A percentile compares a stretch with the other conserved stretches of the same genome.
These are phyloP conservation scores for Phycomyces blakesleeanus DNA, from an alignment of 192 early-diverging fungal species.

Conservation along the genomic window DNA sequence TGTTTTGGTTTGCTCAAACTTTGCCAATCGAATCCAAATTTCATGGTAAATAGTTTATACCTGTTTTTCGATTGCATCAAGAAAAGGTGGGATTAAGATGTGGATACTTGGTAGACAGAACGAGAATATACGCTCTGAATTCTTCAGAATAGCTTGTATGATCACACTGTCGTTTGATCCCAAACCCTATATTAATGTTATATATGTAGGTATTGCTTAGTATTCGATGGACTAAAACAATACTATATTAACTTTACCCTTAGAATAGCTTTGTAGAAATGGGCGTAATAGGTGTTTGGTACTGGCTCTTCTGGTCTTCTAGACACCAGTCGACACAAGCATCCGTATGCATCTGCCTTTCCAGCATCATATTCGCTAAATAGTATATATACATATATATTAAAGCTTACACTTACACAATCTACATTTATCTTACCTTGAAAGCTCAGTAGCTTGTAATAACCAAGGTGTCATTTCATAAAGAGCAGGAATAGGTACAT, in stretches of 20 bases:
- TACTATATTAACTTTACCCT: slow-evolving; percentile 43
- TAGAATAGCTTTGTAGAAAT: slow-evolving; percentile 69
- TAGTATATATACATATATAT: no score
- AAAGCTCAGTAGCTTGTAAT: slow-evolving; percentile 64
- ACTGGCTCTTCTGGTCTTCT: slow-evolving; percentile 65
- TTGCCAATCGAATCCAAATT: neutral
- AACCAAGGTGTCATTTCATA: slow-evolving; percentile 78
- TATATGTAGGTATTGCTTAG: neutral
- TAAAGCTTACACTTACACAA: no score
- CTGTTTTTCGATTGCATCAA: slow-evolving; percentile 58
- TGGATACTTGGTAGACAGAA: slow-evolving; percentile 63
- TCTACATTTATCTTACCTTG: slow-evolving; percentile 38
- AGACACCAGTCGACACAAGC: slow-evolving; percentile 75
- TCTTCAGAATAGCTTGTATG: slow-evolving; percentile 62
- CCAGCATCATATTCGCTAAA: slow-evolving; percentile 61
- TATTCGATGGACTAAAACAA: neutral
- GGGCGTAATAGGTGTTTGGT: slow-evolving; percentile 49
- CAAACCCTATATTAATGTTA: slow-evolving; percentile 45
- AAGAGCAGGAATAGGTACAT: slow-evolving; percentile 57
- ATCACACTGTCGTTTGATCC: slow-evolving; percentile 51
- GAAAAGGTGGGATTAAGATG: slow-evolving; percentile 60
- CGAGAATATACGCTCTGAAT: slow-evolving; percentile 65
- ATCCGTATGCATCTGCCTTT: slow-evolving; percentile 60
- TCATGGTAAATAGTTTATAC: slow-evolving; percentile 26
- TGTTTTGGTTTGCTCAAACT: neutral